phyloP scores from a whole-genome alignment of 257 asterid genomes.

The Anisodus tanguticus region DNA sequence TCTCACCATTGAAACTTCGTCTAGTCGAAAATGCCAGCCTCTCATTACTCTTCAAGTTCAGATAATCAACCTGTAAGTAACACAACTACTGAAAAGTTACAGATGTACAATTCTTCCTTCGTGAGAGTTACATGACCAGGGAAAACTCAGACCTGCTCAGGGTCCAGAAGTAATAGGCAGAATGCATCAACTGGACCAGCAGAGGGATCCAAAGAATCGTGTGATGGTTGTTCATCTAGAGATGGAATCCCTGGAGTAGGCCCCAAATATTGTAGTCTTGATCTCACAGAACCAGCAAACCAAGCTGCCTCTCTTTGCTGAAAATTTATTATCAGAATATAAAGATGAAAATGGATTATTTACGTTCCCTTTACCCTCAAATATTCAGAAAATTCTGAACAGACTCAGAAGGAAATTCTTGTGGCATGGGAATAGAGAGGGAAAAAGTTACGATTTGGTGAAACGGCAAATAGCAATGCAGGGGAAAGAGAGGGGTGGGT shows the following conservation, averaged over 20 bases:
- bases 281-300: slow-evolving; percentile 76
- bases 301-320: slow-evolving; percentile 89
- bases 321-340: slow-evolving; percentile 31
- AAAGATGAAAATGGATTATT: background rate
- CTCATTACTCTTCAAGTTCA: slow-evolving; percentile 79
- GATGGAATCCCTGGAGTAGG: slow-evolving; percentile 69
- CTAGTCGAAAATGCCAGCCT: slow-evolving; percentile 58
- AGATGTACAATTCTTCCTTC: slow-evolving; percentile 1
- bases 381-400: no score
- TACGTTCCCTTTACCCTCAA: no score
- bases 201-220: slow-evolving; percentile 58
- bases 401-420: no score
- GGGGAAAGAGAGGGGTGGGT: no score
- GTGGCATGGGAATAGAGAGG: no score
- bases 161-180: slow-evolving; percentile 77
- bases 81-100: slow-evolving; percentile 4
- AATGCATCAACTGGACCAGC: slow-evolving; percentile 69
- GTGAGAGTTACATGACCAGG: slow-evolving; percentile 5
- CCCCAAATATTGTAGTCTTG: slow-evolving; percentile 77
- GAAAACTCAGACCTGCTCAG: slow-evolving; percentile 66
- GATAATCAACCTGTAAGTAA: slow-evolving; percentile 74
- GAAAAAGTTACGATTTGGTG: no score
- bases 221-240: slow-evolving; percentile 47
- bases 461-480: no score
- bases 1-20: slow-evolving; percentile 48